These are phyloP conservation scores for Trichoderma lentiforme DNA, from an alignment of 2,329 filamentous ascomycete genomes.

Conservation along the genomic window DNA sequence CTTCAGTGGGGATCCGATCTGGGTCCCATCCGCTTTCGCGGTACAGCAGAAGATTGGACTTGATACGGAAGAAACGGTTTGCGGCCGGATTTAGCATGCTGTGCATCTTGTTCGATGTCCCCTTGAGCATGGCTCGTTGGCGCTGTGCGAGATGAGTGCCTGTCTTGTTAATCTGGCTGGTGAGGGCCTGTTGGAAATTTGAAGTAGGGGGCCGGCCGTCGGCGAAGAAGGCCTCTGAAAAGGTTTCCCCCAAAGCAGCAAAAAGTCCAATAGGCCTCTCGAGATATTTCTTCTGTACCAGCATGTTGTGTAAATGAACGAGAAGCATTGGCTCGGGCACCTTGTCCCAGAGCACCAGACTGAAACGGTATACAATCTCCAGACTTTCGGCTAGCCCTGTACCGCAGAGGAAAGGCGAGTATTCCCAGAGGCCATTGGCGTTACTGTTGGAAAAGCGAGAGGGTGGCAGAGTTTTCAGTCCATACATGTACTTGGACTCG, in stretches of 20 bases:
- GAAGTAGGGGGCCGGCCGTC: not conserved
- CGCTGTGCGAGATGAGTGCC: not conserved
- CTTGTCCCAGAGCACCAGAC: not conserved
- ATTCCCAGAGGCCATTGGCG: not conserved
- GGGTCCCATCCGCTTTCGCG: not conserved
- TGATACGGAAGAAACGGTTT: not conserved
- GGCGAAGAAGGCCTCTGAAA: not conserved
- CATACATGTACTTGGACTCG: not conserved
- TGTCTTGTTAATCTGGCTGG: not conserved
- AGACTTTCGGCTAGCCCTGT: not conserved
- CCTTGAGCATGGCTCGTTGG: not conserved
- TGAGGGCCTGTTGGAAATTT: not conserved
- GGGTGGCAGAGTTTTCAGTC: not conserved
- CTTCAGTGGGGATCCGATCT: not conserved
- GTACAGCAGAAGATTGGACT: not conserved
- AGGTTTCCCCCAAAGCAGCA: not conserved
- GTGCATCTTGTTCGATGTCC: not conserved
- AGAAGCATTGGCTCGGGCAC: not conserved
- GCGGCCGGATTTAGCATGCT: not conserved
- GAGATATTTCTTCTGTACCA: not conserved
- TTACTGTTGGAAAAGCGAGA: not conserved
- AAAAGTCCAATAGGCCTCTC: not conserved
- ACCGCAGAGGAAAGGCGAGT: not conserved
- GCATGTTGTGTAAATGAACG: not conserved
- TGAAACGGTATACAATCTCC: not conserved